These are phyloP conservation scores for Coleophoma cylindrospora DNA, from an alignment of 2,329 filamentous ascomycete species.

Conservation along the genomic window DNA sequence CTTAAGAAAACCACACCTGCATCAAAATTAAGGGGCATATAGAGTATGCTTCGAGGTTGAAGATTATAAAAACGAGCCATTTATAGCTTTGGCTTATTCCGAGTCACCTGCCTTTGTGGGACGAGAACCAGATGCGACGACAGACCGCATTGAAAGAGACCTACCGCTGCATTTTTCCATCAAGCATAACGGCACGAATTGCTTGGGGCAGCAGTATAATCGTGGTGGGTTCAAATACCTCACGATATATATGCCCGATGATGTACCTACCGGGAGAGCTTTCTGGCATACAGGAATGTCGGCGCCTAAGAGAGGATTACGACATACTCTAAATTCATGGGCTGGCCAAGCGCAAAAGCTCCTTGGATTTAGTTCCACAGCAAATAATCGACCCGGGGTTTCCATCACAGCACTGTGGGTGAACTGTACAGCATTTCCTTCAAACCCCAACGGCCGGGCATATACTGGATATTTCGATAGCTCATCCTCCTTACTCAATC, in stretches of 20 bases:
- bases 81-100: constrained; percentile 29
- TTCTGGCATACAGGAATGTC: constrained; percentile 15
- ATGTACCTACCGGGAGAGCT: constrained; percentile 14
- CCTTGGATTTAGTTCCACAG: constrained; percentile 8
- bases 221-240: constrained; percentile 35
- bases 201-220: constrained; percentile 28
- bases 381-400: constrained; percentile 20
- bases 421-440: constrained; percentile 35
- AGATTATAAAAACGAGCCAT: constrained; percentile 22
- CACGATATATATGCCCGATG: constrained; percentile 27
- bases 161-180: constrained; percentile 26
- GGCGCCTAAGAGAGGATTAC: constrained; percentile 1
- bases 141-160: constrained; percentile 25
- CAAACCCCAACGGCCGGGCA: constrained; percentile 41
- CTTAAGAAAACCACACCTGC: not conserved
- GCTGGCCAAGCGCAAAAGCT: constrained; percentile 12
- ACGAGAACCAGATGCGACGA: constrained; percentile 28
- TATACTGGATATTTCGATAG: constrained; percentile 49
- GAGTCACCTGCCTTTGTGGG: constrained; percentile 31
- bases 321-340: constrained; percentile 4
- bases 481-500: constrained; percentile 45
- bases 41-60: constrained; percentile 31
- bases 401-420: constrained; percentile 31
- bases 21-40: not conserved
- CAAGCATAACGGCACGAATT: constrained; percentile 24